Base-by-base conservation (phyloP, 1,284 basidiomycete genomes). In the Limonomyces culmigenus region DNA sequence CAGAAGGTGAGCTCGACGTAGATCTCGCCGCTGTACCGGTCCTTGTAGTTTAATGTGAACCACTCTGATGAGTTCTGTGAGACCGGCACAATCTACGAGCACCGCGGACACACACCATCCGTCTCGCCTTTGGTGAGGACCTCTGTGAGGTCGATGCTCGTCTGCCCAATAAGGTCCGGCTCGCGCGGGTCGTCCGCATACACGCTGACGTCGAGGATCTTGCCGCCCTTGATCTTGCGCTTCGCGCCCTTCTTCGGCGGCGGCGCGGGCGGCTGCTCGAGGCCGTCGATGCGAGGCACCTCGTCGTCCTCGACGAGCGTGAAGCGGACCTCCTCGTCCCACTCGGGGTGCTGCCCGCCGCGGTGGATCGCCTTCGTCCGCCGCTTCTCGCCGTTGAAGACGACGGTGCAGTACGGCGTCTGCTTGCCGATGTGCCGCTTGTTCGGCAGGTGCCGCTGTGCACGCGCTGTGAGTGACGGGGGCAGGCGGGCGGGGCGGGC, bases 241-340 rank as follows among this genome's bases (percentile, higher is more conserved):
- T 62, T 51, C 25, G 53, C 50, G 49, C 52, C 47, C 40, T 70
- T 72, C 36, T 56, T 58, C 38, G 50, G 60, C 10, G 72, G 77
- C 23, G 71, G 79, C 19, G 62, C 69, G 10, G 67, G 70, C 2
- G 71, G 77, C 33, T 65, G 59, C 25, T 61, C 65, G 35, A 57
- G 51, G 2, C 62, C 55, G 27, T 65, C 60, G 35, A 27, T 27
- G 8, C 65, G 58, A 18, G 65, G 60, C 18, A 74, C 54, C 37
- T 83, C 72, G 15, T 69, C 60, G 44, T 89, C 86, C 49, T 93
- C 88, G 45, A 68, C 74, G 41, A 99, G 65, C 20, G 81, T 79
- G 56, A 98, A 98, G 32, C 95, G 80, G 45, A 98, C 67, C 59
- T 99, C 93, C 50, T 95, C 89, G 53, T 99, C 95, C 93, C 95